These are phyloP conservation scores for Phalaenopsis hybrid DNA, from an alignment of 116 monocot genomes.

Conservation along the genomic window DNA sequence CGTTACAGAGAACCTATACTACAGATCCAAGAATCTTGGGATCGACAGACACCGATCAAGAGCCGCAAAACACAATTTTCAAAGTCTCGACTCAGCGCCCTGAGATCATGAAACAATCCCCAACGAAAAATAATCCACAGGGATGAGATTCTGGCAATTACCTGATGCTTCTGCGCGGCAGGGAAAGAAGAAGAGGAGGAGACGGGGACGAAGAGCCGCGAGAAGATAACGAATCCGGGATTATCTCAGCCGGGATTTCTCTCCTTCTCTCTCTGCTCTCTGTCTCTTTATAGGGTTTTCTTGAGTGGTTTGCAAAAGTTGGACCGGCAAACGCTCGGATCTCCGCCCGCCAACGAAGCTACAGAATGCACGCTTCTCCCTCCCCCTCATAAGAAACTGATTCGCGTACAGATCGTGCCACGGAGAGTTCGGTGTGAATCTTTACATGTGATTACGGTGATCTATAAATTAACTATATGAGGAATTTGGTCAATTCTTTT, in stretches of 20 bases:
- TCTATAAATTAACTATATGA: too few species aligned
- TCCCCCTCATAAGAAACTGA: background rate
- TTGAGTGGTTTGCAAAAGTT: background rate
- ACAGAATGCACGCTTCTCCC: background rate
- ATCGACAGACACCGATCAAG: background rate
- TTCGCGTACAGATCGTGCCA: background rate
- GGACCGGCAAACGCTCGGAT: background rate
- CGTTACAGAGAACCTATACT: too few species aligned
- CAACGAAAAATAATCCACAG: background rate
- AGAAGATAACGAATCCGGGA: background rate
- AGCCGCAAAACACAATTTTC: background rate
- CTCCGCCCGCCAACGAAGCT: background rate
- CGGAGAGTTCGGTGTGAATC: background rate
- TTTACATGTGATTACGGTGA: too few species aligned
- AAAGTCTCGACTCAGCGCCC: background rate
- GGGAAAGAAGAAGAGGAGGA: background rate
- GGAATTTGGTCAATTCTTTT: too few species aligned
- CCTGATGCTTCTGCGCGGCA: background rate
- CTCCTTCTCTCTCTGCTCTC: slow-evolving; percentile 4
- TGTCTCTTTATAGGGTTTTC: background rate
- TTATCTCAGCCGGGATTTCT: background rate
- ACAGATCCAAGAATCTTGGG: background rate
- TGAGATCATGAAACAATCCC: background rate
- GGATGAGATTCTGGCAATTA: background rate
- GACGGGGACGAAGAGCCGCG: background rate